These are phyloP conservation scores for Isoetes taiwanensis DNA, from an alignment of 75 land plant genomes.

Conservation along the genomic window DNA sequence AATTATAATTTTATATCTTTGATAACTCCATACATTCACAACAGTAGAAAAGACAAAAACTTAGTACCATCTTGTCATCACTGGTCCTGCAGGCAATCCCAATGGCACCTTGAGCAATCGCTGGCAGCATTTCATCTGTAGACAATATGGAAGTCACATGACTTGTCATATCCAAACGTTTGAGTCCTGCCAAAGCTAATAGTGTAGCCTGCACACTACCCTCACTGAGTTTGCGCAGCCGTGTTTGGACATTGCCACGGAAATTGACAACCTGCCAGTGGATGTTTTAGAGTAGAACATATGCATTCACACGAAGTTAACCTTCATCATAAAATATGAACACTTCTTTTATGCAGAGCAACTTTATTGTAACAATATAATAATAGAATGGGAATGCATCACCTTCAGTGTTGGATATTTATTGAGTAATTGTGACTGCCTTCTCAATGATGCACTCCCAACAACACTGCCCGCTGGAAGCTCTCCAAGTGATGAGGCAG, in stretches of 20 bases:
- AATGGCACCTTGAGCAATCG: slow-evolving; percentile 97
- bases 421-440: slow-evolving; percentile 79
- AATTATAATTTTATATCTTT: not conserved
- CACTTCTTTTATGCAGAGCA: not conserved
- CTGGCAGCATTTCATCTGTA: slow-evolving; percentile 90
- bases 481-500: slow-evolving; percentile 57
- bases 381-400: not conserved
- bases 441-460: slow-evolving; percentile 85
- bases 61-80: slow-evolving; percentile 66
- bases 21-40: not conserved
- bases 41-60: not conserved
- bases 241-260: slow-evolving; percentile 87
- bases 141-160: slow-evolving; percentile 60
- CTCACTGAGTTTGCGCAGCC: slow-evolving; percentile 72
- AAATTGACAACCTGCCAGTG: slow-evolving; percentile 57
- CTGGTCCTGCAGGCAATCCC: slow-evolving; percentile 82
- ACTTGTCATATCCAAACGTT: slow-evolving; percentile 72
- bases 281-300: not conserved
- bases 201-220: slow-evolving; percentile 81
- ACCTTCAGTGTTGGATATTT: slow-evolving; percentile 70
- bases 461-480: slow-evolving; percentile 80
- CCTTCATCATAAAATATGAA: not conserved
- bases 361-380: not conserved
- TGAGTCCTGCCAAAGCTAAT: slow-evolving; percentile 82
- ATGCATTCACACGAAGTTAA: not conserved